Conservation (phyloP, 768 basidiomycete species). For the Xerocomus brunneocitrinus region DNA sequence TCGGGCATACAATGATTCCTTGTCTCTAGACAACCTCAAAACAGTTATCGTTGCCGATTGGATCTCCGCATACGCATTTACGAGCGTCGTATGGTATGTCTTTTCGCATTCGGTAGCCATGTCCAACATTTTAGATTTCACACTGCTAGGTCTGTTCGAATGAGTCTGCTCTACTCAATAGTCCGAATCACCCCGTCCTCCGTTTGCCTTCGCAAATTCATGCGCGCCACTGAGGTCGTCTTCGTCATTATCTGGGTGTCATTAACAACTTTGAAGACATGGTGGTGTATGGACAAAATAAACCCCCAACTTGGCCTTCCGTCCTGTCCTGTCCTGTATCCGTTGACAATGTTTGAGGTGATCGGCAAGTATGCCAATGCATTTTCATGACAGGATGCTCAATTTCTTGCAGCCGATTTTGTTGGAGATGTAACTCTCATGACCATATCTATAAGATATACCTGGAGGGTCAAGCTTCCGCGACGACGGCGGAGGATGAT, state of each 20-base stretch:
- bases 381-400: not conserved
- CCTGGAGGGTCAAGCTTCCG: conserved; percentile 16
- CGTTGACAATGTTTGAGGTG: not conserved
- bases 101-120: not conserved
- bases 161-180: not conserved
- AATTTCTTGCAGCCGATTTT: not conserved
- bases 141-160: not conserved
- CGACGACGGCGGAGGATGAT: conserved; percentile 14
- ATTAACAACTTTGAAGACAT: not conserved
- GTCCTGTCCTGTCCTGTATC: not conserved
- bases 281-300: not conserved
- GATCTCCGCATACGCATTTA: not conserved
- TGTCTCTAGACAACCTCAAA: not conserved
- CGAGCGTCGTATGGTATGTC: not conserved
- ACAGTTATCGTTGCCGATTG: not conserved
- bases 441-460: conserved; percentile 4
- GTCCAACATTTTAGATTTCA: not conserved
- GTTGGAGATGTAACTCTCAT: conserved; percentile 4
- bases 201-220: not conserved
- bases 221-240: not conserved
- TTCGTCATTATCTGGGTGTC: not conserved
- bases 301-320: not conserved
- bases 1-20: not conserved
- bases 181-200: not conserved
- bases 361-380: not conserved